These are phyloP conservation scores for Clathrus columnatus DNA, from an alignment of 768 basidiomycete species.

Conservation along the genomic window DNA sequence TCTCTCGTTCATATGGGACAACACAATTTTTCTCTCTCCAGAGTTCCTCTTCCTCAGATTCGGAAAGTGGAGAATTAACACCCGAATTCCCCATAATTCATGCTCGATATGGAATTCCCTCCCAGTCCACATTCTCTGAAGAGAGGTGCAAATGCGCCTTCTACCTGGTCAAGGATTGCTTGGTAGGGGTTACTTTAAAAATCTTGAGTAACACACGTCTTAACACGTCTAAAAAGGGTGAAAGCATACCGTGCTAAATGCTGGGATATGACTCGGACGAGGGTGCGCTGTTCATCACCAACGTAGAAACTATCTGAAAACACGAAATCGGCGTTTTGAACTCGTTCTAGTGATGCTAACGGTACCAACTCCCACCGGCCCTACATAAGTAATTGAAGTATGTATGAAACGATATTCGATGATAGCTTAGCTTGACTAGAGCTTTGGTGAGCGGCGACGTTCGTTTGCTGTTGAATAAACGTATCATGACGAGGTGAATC, in stretches of 20 bases:
- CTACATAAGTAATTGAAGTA: too few species aligned
- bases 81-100: slow-evolving; percentile 1
- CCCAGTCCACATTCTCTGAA: slow-evolving; percentile 1
- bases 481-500: too few species aligned
- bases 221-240: not conserved
- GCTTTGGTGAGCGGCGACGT: too few species aligned
- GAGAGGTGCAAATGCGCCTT: not conserved
- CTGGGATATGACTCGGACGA: slow-evolving; percentile 17
- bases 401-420: too few species aligned
- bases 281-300: slow-evolving; percentile 15
- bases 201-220: not conserved
- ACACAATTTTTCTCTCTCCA: slow-evolving; percentile 1
- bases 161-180: not conserved
- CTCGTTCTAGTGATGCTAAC: too few species aligned
- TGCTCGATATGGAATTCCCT: slow-evolving; percentile 7
- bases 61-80: not conserved
- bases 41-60: not conserved
- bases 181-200: not conserved
- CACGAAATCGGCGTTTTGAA: not conserved
- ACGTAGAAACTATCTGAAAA: slow-evolving; percentile 14
- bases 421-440: too few species aligned
- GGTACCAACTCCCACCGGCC: too few species aligned
- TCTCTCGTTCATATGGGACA: too few species aligned
- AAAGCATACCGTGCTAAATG: slow-evolving; percentile 16
- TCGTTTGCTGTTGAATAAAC: too few species aligned